Evolutionary conservation across 352 stramenopile species (phyloP).

Genomic region (Phytophthora ramorum): DNA sequence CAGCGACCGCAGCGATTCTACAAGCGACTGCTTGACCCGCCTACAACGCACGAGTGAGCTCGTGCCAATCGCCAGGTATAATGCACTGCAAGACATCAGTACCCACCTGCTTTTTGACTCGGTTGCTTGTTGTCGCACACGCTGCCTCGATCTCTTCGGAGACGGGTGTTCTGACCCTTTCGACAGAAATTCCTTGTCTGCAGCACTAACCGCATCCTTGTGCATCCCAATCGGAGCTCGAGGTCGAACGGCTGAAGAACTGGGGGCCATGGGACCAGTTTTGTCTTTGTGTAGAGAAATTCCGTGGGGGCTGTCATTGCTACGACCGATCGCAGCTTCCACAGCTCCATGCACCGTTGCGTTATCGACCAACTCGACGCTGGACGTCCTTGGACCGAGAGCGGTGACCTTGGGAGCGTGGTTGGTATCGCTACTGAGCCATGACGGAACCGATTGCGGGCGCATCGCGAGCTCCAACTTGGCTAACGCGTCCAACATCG

Average conservation of each 20-base stretch:
- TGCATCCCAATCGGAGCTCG: constrained; percentile 64
- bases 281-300: constrained; percentile 32
- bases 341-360: not conserved
- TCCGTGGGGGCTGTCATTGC: constrained; percentile 1
- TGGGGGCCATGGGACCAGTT: constrained; percentile 26
- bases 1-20: constrained; percentile 71
- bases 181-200: constrained; percentile 52
- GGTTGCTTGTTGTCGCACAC: constrained; percentile 32
- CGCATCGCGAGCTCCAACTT: constrained; percentile 79
- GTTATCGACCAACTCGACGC: constrained; percentile 64
- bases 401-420: constrained; percentile 68
- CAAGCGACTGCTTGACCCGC: constrained; percentile 71
- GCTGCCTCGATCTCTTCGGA: constrained; percentile 57
- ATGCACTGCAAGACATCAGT: not conserved
- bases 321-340: not conserved
- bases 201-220: constrained; percentile 38
- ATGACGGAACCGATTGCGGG: constrained; percentile 75
- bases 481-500: constrained; percentile 63
- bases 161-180: constrained; percentile 43
- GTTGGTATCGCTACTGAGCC: constrained; percentile 76
- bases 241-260: constrained; percentile 50
- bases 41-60: constrained; percentile 18
- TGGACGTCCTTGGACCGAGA: constrained; percentile 56
- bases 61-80: not conserved
- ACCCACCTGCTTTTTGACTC: constrained; percentile 49